Evolutionary conservation across 192 early-diverging fungal genomes (phyloP).

Genomic region (Backusella westeae): DNA sequence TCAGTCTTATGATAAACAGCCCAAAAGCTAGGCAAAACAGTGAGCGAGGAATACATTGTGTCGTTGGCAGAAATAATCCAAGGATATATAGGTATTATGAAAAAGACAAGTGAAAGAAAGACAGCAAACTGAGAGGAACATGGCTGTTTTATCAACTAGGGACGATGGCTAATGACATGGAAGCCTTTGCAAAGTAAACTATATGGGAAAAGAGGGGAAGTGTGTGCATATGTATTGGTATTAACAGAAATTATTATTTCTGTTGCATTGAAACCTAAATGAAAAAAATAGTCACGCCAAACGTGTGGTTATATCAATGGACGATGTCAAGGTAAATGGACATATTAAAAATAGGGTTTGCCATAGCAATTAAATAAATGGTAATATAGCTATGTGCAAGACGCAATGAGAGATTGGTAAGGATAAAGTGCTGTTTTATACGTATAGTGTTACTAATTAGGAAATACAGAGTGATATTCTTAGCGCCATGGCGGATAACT

Average conservation of each 20-base stretch:
- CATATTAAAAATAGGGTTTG: neutral
- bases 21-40: neutral
- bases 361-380: neutral
- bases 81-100: neutral
- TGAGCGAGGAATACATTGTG: neutral
- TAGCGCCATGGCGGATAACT: neutral
- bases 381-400: constrained; percentile 12
- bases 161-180: constrained; percentile 2
- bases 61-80: neutral
- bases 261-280: neutral
- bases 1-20: neutral
- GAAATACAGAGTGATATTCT: neutral
- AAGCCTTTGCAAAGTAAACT: constrained; percentile 10
- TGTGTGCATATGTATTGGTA: no score
- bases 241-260: neutral
- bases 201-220: neutral
- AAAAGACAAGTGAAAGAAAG: neutral
- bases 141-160: neutral
- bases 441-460: neutral
- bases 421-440: neutral
- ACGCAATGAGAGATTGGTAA: constrained; percentile 8
- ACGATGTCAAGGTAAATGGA: constrained; percentile 10
- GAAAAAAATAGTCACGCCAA: neutral
- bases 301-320: constrained; percentile 10
- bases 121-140: neutral